Conservation (phyloP, 2,329 filamentous ascomycete species). For the Fusarium hainanense region DNA sequence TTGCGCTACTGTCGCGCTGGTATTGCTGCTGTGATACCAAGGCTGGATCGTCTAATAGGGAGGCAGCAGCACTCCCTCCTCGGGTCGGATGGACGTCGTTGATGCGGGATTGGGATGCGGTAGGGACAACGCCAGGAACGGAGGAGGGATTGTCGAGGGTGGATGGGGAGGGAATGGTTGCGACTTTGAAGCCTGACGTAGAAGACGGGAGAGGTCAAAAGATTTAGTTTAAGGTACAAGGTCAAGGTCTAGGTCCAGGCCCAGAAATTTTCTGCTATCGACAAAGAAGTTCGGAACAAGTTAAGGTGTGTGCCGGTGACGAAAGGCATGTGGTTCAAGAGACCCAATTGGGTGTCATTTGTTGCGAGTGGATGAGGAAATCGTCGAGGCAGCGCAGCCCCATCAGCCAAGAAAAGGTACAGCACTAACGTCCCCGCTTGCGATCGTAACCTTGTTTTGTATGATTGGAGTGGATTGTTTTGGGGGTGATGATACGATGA, state of each 20-base stretch:
- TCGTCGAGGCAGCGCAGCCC: slow-evolving; percentile 32
- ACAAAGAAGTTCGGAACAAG: slow-evolving; percentile 5
- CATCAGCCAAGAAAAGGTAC: slow-evolving; percentile 23
- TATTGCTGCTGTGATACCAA: slow-evolving; percentile 14
- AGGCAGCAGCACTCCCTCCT: slow-evolving; percentile 51
- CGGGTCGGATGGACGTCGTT: slow-evolving; percentile 44
- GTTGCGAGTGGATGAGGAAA: slow-evolving; percentile 30
- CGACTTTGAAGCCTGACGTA: slow-evolving; percentile 27
- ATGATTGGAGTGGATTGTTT: neutral
- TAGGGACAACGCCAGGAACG: slow-evolving; percentile 47
- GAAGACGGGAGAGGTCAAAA: neutral
- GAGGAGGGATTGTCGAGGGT: slow-evolving; percentile 54
- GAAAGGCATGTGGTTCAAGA: slow-evolving; percentile 32
- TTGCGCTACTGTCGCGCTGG: slow-evolving; percentile 13
- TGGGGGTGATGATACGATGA: slow-evolving; percentile 6
- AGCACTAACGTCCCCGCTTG: slow-evolving; percentile 32
- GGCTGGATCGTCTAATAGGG: slow-evolving; percentile 20
- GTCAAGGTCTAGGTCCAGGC: neutral
- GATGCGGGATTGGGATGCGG: slow-evolving; percentile 29
- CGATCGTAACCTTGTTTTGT: slow-evolving; percentile 16
- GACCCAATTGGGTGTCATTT: slow-evolving; percentile 34
- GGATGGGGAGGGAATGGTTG: slow-evolving; percentile 51
- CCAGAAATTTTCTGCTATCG: slow-evolving; percentile 16
- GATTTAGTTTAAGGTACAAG: neutral
- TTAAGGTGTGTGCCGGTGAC: slow-evolving; percentile 25